Base-by-base conservation (phyloP, 2,329 filamentous ascomycete species). In the Eutypella sp. region DNA sequence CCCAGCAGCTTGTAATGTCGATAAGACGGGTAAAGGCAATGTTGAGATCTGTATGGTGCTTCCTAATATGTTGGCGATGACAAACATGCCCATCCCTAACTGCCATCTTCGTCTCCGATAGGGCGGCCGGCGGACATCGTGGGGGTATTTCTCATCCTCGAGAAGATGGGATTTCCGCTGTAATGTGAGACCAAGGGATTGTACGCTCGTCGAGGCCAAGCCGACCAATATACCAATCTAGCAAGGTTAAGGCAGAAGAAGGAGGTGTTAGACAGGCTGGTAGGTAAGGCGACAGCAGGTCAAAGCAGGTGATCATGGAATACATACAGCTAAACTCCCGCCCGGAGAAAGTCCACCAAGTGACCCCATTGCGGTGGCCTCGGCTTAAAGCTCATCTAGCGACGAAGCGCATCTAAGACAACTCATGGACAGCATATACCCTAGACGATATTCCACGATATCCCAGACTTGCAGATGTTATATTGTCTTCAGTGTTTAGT, bases 21-120 rank as follows among this genome's bases (percentile, higher is more conserved):
- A 97, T 27, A 99, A 79, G 5, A 99, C 90, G 18, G 93, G 93
- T 19, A 99, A 75, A 15, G 93, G 93, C 38, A 99, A 76, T 1
- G 92, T 96, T 24, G 93, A 96, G 64, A 99, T 97, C 69, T 99
- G 93, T 48, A 99, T 93, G 31, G 89, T 92, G 70, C 91, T 96
- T 48, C 93, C 93, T 45, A 97, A 77, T 46, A 99, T 78, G 65
- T 99, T 99, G 51, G 93, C 89, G 55, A 95, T 76, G 55, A 99
- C 83, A 69, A 99, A 99, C 83, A 99, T 93, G 63, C 84, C 82
- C 91, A 99, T 97, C 47, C 93, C 93, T 51, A 95, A 74, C 79
- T 96, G 93, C 93, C 93, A 99, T 77, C 90, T 80, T 60, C 91
- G 81, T 61, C 93, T 81, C 62, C 86, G 85, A 69, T 96, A 95